Evolutionary conservation across 2,329 filamentous ascomycete genomes (phyloP).

Genomic region (Monilinia polystroma): DNA sequence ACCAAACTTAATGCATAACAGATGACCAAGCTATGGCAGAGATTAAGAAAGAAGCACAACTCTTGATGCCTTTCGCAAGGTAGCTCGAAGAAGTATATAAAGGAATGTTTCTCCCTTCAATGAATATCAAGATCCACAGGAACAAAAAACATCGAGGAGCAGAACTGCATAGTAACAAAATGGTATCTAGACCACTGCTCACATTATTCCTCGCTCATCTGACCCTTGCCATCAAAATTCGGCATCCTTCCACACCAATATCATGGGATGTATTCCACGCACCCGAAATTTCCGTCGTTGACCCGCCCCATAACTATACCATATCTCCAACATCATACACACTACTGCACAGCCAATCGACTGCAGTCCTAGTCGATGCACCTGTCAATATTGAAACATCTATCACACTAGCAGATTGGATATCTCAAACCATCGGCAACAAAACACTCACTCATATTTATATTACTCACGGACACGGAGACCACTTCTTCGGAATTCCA

Average conservation of each 20-base stretch:
- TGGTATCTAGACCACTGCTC: not conserved
- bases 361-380: constrained; percentile 11
- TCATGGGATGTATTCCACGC: constrained; percentile 12
- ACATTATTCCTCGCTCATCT: not conserved
- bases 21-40: not conserved
- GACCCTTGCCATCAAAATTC: not conserved
- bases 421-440: too few relatives aligned
- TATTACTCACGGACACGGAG: too few relatives aligned
- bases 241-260: not conserved
- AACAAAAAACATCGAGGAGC: not conserved
- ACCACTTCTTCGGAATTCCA: too few relatives aligned
- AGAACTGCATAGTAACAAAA: not conserved
- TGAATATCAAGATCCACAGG: too few relatives aligned
- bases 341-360: not conserved
- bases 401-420: constrained; percentile 30
- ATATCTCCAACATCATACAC: constrained; percentile 9
- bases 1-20: not conserved
- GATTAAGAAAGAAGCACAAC: too few relatives aligned
- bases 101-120: too few relatives aligned
- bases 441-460: too few relatives aligned
- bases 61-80: not conserved
- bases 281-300: not conserved
- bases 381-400: not conserved
- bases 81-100: not conserved
- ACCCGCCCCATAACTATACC: constrained; percentile 4